Base-by-base conservation (phyloP, 129 eudicot genomes). In the Kitagawia praeruptora region DNA sequence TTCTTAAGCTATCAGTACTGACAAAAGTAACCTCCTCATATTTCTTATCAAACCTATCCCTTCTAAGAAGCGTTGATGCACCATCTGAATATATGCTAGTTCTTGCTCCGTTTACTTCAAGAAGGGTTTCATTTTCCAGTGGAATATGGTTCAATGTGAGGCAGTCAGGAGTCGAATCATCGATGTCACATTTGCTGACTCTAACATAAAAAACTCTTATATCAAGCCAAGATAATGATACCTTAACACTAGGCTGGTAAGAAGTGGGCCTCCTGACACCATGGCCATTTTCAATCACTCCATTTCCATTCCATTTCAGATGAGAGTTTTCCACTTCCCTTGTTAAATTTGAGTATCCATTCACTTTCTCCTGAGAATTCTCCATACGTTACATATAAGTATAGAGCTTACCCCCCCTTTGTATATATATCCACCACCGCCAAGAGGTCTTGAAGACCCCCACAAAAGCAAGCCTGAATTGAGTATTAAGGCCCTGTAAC, bases 1-100 rank as follows among this genome's bases (percentile, higher is more conserved):
- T 76, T 79, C 93, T 87, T 63, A 88, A 76, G 84, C 91, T 91
- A 76, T 93, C 92, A 0, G 98, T 93, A 82, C 89, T 89, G 48
- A 93, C 97, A 58, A 88, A 93, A 23, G 98, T 93, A 49, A 87
- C 90, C 79, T 89, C 97, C 81, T 91, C 97, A 14, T 92, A 93
- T 77, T 89, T 89, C 89, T 82, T 91, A 40, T 93, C 97, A 47
- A 91, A 75, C 51, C 98, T 79, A 70, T 93, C 93, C 54, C 93
- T 81, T 78, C 86, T 86, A 47, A 93, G 90, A 40, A 87, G 82
- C 51, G 88, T 79, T 5, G 93, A 81, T 31, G 82, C 87, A 0
- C 90, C 96, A 70, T 91, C 96, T 2, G 97, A 88, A 64, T 91
- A 79, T 27, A 88, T 80, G 85, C 96, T 83, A 58, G 89, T 83